phyloP scores from a whole-genome alignment of 768 basidiomycete species.

The Trametes cubensis region DNA sequence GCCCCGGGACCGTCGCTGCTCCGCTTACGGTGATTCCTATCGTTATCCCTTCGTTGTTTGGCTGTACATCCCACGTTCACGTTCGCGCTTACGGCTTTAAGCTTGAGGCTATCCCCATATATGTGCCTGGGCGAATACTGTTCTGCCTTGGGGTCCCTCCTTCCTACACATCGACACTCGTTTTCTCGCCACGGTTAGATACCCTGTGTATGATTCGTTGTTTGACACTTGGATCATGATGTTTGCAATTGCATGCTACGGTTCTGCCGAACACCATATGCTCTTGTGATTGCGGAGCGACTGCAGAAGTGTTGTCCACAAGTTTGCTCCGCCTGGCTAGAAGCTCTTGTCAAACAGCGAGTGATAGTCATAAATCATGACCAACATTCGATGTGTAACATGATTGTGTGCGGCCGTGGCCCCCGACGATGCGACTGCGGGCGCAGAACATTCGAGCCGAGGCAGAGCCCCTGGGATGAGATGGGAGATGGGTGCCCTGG shows the following conservation, averaged over 20 bases:
- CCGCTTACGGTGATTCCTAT: constrained; percentile 10
- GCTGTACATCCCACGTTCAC: constrained; percentile 1
- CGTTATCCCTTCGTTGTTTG: constrained; percentile 20
- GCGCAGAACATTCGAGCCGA: background rate
- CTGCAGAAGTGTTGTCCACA: no score
- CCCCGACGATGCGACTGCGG: constrained; percentile 1
- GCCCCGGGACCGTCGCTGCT: constrained; percentile 3
- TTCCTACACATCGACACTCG: background rate
- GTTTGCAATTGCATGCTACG: no score
- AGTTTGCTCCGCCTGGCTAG: no score
- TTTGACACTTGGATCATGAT: background rate
- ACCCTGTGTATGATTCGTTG: constrained; percentile 14
- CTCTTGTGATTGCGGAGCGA: background rate
- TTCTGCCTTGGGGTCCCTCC: no score
- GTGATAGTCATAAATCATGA: background rate
- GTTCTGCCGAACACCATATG: background rate
- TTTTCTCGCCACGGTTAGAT: constrained; percentile 4
- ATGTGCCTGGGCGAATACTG: no score
- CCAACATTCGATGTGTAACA: background rate
- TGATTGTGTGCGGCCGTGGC: background rate
- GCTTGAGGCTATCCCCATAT: background rate
- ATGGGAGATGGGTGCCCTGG: constrained; percentile 2
- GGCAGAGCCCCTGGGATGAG: background rate
- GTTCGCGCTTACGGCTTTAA: background rate
- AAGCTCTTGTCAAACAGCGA: no score